Evolutionary conservation across 768 basidiomycete species (phyloP), one percentile per base, ranked within the genome.

Genomic region (Collybiopsis luxurians): DNA sequence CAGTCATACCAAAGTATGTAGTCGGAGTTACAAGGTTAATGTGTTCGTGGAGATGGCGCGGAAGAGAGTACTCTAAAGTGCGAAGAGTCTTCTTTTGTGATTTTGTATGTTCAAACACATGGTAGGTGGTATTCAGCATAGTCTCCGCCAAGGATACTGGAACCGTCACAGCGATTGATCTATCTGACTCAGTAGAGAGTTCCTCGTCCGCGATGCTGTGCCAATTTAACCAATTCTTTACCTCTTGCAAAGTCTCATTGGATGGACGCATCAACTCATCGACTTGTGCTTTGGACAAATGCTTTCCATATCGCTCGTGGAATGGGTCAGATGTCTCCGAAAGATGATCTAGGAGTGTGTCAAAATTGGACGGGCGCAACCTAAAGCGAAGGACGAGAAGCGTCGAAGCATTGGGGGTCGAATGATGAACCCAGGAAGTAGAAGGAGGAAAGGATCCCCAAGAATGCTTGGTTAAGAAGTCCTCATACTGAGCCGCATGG

Each of bases 1-100:
- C n/a, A n/a, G n/a, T 68, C 7, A 81, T 79, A 15, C 84, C 78
- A 61, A 89, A 89, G 63, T 83, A 82, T 4, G 86, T 89, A 1
- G 81, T 81, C 1, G 89, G 88, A 0, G 85, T 73, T 28, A 89
- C 74, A 19, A 86, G 70, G 24, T 82, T 71, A 59, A 90, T 69
- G 59, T 87, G 83, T 0, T 70, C 66, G 42, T 83, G 81, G 34
- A 86, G 71, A 3, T 72, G 71, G 44, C 71, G 65, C 17, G 81
- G 86, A 7, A 87, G 77, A 23, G 84, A 83, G 70, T 89, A 86
- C 57, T 76, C 71, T 39, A 82, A 66, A 23, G 86, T 79, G 58
- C 86, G 82, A 50, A 88, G 69, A 55, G 84, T 71, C 31, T 72
- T 74, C 40, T 82, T 76, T 3, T 74, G 74, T 24, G 80, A 79